Conservation (phyloP, 73 alveolate species). For the Paramecium biaurelia region DNA sequence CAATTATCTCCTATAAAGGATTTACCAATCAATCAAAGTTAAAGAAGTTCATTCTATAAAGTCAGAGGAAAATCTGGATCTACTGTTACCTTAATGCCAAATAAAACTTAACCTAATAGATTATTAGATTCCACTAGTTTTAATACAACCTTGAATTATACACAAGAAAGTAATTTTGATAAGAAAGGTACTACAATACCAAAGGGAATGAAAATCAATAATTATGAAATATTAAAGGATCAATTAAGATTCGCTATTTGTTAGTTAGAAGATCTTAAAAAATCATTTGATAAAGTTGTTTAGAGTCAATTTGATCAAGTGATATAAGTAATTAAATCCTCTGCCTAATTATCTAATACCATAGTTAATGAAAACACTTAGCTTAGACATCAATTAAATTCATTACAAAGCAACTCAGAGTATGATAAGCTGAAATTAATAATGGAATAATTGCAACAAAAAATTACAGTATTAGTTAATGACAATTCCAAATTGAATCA, state of each 20-base stretch:
- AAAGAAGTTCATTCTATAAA: conserved; percentile 14
- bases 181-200: not conserved
- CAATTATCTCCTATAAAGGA: conserved; percentile 21
- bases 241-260: conserved; percentile 11
- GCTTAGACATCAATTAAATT: not conserved
- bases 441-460: conserved; percentile 3
- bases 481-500: conserved; percentile 1
- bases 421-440: conserved; percentile 19
- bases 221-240: conserved; percentile 8
- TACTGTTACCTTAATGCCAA: not conserved
- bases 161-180: not conserved
- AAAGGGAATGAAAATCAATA: not conserved
- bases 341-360: not conserved
- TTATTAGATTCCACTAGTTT: conserved; percentile 23
- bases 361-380: not conserved
- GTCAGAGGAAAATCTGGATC: not conserved
- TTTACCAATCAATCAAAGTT: not conserved
- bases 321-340: not conserved
- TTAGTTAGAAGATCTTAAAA: conserved; percentile 24
- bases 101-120: not conserved
- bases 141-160: conserved; percentile 22
- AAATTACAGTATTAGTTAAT: not conserved
- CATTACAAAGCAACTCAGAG: not conserved
- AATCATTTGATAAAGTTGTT: not conserved
- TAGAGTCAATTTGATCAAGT: not conserved